Conservation (phyloP, 306 rosid genomes). For the Vigna mungo region DNA sequence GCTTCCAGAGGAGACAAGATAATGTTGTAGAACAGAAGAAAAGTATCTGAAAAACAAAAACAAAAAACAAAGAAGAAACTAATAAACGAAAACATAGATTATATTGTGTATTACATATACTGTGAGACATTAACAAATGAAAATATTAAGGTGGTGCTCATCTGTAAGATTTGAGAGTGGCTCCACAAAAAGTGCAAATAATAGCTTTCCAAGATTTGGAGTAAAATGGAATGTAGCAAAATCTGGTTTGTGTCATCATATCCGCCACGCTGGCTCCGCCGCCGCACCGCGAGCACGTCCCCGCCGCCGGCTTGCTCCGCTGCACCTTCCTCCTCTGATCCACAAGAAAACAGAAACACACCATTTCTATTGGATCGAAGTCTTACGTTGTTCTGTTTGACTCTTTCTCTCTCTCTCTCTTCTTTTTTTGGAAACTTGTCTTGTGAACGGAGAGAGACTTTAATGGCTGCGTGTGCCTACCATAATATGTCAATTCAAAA, state of each 20-base stretch:
- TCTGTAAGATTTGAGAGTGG: constrained; percentile 76
- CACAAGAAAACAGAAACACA: constrained; percentile 81
- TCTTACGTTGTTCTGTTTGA: too few relatives aligned
- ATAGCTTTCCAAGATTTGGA: constrained; percentile 78
- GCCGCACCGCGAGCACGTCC: constrained; percentile 78
- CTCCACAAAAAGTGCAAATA: constrained; percentile 81
- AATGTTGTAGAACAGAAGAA: neutral
- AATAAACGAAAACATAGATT: too few relatives aligned
- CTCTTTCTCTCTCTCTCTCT: neutral
- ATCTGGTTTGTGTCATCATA: constrained; percentile 69
- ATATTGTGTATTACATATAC: too few relatives aligned
- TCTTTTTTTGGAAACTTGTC: neutral
- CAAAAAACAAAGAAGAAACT: neutral
- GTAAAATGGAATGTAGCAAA: constrained; percentile 69
- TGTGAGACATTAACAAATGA: neutral
- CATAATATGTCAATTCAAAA: neutral
- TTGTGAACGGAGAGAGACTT: neutral
- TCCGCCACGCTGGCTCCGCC: constrained; percentile 82
- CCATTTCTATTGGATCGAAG: constrained; percentile 47
- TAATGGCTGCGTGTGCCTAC: neutral
- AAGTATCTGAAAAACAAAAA: neutral
- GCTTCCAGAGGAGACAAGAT: neutral
- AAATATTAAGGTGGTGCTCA: constrained; percentile 25
- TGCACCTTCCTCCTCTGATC: constrained; percentile 64
- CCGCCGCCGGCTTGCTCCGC: constrained; percentile 85